Evolutionary conservation across 768 basidiomycete species (phyloP).

Genomic region (Hericium rajendrae): DNA sequence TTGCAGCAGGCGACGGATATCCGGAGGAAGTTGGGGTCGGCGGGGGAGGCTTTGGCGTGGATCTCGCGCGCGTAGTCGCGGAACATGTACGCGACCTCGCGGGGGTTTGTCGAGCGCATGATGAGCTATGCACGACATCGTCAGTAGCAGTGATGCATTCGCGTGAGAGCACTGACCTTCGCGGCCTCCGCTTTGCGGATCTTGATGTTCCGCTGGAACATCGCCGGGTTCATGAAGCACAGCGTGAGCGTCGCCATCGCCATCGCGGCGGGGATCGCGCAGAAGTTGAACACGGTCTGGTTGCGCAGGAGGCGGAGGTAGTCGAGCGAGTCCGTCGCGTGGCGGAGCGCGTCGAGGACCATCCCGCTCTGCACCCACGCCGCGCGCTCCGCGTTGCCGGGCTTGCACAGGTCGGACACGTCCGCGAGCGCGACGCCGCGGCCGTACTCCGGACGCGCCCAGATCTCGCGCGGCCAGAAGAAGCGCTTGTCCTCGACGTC

Average conservation of each 20-base stretch:
- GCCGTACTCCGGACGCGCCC: conserved; percentile 46
- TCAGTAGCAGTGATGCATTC: neutral
- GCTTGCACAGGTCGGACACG: conserved; percentile 55
- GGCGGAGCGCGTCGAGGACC: conserved; percentile 80
- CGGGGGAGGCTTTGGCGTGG: conserved; percentile 66
- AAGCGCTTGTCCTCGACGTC: conserved; percentile 76
- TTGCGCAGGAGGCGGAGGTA: conserved; percentile 81
- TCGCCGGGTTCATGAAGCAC: conserved; percentile 87
- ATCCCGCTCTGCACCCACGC: conserved; percentile 80
- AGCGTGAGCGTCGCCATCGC: conserved; percentile 87
- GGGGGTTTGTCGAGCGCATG: conserved; percentile 83
- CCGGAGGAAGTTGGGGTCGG: conserved; percentile 81
- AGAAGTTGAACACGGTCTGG: conserved; percentile 93
- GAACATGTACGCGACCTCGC: conserved; percentile 87
- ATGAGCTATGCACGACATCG: conserved; percentile 52
- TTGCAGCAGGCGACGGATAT: conserved; percentile 79
- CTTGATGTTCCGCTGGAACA: conserved; percentile 87
- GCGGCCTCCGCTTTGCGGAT: conserved; percentile 91
- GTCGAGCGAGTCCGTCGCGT: conserved; percentile 79
- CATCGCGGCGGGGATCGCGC: conserved; percentile 91
- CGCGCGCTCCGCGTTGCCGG: conserved; percentile 53
- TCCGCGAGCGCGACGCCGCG: conserved; percentile 40
- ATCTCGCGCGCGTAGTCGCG: conserved; percentile 72
- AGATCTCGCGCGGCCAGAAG: conserved; percentile 96
- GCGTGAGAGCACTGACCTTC: conserved; percentile 35